These are phyloP conservation scores for Scenedesmus sp. DNA, from an alignment of 163 green algal species.

Conservation along the genomic window DNA sequence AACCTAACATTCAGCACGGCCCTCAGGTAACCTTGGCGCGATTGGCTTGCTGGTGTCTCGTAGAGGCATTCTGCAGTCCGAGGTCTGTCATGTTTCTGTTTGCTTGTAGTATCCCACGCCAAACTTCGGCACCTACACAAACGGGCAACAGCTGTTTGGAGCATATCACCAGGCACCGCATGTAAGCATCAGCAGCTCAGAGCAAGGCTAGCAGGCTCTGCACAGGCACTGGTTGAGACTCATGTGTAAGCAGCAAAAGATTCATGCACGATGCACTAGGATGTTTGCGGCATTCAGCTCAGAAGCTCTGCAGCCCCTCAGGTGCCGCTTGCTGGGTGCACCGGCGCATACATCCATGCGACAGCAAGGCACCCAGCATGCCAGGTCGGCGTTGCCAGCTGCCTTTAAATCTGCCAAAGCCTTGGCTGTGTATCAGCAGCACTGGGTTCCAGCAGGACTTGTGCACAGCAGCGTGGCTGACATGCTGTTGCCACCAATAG, in stretches of 20 bases:
- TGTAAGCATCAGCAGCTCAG: neutral
- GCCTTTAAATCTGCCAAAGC: neutral
- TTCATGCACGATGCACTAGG: neutral
- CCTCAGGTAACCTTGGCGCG: conserved; percentile 44
- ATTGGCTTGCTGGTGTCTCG: neutral
- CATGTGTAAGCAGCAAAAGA: neutral
- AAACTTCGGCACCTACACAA: conserved; percentile 30
- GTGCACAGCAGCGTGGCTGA: too few species aligned
- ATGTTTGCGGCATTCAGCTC: neutral
- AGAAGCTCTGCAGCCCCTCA: neutral
- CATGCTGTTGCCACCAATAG: too few species aligned
- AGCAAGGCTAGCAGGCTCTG: neutral
- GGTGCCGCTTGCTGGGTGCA: neutral
- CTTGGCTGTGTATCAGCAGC: neutral
- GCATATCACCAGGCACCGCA: conserved; percentile 25
- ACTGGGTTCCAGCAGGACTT: neutral
- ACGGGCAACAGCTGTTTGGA: conserved; percentile 49
- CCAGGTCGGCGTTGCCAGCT: neutral
- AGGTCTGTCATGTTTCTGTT: neutral
- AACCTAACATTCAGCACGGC: conserved; percentile 14
- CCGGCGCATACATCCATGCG: neutral
- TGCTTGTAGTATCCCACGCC: conserved; percentile 25
- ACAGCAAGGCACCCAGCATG: neutral
- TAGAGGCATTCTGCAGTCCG: neutral
- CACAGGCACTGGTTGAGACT: neutral